Percentiles rank a stretch among this genome's conserved stretches.
Conservation (phyloP, 345 rosid genomes). For the Euphorbia pulcherrima region DNA sequence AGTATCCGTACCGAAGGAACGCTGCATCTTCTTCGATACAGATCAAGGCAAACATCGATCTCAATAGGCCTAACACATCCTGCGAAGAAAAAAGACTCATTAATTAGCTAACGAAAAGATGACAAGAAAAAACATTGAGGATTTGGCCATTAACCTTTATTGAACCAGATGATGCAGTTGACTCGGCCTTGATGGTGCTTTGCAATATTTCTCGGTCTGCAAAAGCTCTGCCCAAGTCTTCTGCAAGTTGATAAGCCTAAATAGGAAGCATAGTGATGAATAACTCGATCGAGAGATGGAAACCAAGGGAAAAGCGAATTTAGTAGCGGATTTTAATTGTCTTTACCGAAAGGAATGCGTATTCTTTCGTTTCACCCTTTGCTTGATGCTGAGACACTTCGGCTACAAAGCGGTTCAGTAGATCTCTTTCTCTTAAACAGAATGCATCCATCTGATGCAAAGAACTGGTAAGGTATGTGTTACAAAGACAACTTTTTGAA, state of each 20-base stretch:
- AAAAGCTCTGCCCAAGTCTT: constrained; percentile 87
- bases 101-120: neutral
- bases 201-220: constrained; percentile 67
- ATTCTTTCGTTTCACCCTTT: constrained; percentile 60
- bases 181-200: constrained; percentile 56
- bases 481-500: neutral
- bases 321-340: constrained; percentile 9
- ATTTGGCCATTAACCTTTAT: constrained; percentile 47
- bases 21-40: constrained; percentile 75
- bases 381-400: constrained; percentile 61
- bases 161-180: constrained; percentile 41
- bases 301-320: neutral
- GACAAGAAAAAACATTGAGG: neutral
- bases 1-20: constrained; percentile 62
- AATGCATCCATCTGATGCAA: constrained; percentile 54
- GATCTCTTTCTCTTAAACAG: constrained; percentile 82
- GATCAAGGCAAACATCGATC: constrained; percentile 65
- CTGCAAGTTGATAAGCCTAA: constrained; percentile 80
- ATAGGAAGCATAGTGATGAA: constrained; percentile 3
- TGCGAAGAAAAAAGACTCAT: constrained; percentile 24
- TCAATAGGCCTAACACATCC: constrained; percentile 51
- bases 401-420: constrained; percentile 54
- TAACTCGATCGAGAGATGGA: constrained; percentile 14
- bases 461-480: constrained; percentile 2
- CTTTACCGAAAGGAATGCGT: constrained; percentile 55